Base-by-base conservation (phyloP, 75 land plant species). In the Picea sitchensis region DNA sequence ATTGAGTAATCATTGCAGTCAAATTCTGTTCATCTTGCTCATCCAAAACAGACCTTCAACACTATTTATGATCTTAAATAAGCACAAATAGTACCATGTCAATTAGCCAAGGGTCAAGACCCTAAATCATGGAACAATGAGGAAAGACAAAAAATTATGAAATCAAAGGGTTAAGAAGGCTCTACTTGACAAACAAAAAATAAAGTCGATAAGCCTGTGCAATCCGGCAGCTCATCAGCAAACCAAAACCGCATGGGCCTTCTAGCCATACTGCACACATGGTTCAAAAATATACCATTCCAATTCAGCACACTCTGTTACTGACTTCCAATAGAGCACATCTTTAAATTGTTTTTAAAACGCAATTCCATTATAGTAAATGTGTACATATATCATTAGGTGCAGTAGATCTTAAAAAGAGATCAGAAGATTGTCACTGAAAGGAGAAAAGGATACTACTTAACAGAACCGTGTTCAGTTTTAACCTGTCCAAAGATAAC, bases 201-300 rank as follows among this genome's bases (percentile, higher is more conserved):
- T 87, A 87, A 14, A 90, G 87, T 79, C 89, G 89, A 73, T 79
- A 85, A 59, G 87, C 90, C 76, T 85, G 92, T 20, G 84, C 82
- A 61, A 90, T 87, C 47, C 89, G 90, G 77, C 92, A 82, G 73
- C 90, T 83, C 77, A 90, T 59, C 71, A 90, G 81, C 81, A 90
- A 85, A 54, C 92, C 92, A 82, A 90, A 90, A 14, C 92, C 92
- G 30, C 86, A 76, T 75, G 92, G 90, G 41, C 90, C 92, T 76
- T 87, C 90, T 79, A 88, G 31, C 92, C 92, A 90, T 23, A 87
- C 92, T 90, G 86, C 38, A 83, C 71, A 67, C 71, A 67, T 67
- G 32, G 71, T 67, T 32, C 38, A 34, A 67, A 4, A 14, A 67
- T 14, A 65, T 30, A 67, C 32, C 71, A 34, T 67, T 67, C 71